A percentile compares a stretch with the other conserved stretches of the same genome.
Conservation (phyloP, 768 basidiomycete genomes). For the Kwoniella dendrophila region DNA sequence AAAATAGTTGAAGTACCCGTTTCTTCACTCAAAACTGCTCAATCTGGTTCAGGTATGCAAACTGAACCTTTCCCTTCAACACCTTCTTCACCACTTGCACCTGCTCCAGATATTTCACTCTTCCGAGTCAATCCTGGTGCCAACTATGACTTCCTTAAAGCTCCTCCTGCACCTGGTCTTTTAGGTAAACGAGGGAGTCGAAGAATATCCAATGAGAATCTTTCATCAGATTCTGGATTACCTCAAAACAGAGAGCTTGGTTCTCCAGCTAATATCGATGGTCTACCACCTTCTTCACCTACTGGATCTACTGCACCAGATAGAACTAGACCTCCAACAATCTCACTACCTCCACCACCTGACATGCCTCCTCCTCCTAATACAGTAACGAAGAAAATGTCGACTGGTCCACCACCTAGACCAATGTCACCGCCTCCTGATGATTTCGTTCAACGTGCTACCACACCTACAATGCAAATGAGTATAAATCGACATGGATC, state of each 20-base stretch:
- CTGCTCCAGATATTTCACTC: slow-evolving; percentile 42
- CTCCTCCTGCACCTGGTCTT: slow-evolving; percentile 39
- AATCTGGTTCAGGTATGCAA: slow-evolving; percentile 27
- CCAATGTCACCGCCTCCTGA: slow-evolving; percentile 91
- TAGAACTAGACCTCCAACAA: slow-evolving; percentile 44
- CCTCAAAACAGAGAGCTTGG: slow-evolving; percentile 16
- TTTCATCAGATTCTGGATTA: slow-evolving; percentile 29
- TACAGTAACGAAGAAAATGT: slow-evolving; percentile 75
- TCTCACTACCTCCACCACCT: slow-evolving; percentile 55
- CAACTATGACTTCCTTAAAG: slow-evolving; percentile 56
- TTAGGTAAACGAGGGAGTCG: slow-evolving; percentile 22
- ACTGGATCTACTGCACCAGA: slow-evolving; percentile 26
- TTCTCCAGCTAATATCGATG: slow-evolving; percentile 30
- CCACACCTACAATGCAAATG: slow-evolving; percentile 47
- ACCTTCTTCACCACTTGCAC: slow-evolving; percentile 20
- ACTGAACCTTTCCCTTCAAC: slow-evolving; percentile 31
- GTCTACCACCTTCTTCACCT: slow-evolving; percentile 32
- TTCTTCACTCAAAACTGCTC: slow-evolving; percentile 6
- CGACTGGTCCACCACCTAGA: slow-evolving; percentile 76
- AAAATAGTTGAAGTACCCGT: slow-evolving; percentile 31
- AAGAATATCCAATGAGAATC: slow-evolving; percentile 29
- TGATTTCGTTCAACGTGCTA: slow-evolving; percentile 85
- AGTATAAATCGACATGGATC: slow-evolving; percentile 22
- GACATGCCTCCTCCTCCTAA: slow-evolving; percentile 56
- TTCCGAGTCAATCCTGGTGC: slow-evolving; percentile 46